A percentile compares a stretch with the other conserved stretches of the same genome.
phyloP scores from a whole-genome alignment of 495 filamentous ascomycete genomes.

The Baudoinia panamericana region DNA sequence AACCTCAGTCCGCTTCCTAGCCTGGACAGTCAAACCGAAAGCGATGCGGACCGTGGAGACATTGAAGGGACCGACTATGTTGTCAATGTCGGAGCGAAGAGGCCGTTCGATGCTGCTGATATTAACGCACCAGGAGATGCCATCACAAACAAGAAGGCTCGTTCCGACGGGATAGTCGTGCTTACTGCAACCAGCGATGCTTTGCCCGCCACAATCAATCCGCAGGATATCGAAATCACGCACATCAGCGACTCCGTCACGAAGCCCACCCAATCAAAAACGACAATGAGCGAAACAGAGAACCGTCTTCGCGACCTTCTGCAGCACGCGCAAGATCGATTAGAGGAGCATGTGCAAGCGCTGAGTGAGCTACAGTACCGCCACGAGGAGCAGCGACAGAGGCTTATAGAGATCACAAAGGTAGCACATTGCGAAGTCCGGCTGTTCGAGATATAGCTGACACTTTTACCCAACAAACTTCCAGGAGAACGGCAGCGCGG shows the following conservation, averaged over 20 bases:
- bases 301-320: constrained; percentile 10
- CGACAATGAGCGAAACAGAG: constrained; percentile 2
- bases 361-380: constrained; percentile 18
- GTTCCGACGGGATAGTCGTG: background rate
- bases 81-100: background rate
- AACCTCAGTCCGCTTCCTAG: constrained; percentile 4
- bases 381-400: constrained; percentile 16
- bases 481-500: constrained; percentile 9
- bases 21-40: constrained; percentile 19
- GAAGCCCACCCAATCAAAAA: constrained; percentile 7
- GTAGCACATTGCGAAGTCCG: too few species aligned
- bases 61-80: background rate
- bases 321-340: constrained; percentile 2
- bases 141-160: constrained; percentile 6
- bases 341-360: constrained; percentile 11
- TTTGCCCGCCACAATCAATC: constrained; percentile 11
- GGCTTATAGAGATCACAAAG: constrained; percentile 7
- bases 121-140: background rate
- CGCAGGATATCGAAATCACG: constrained; percentile 15
- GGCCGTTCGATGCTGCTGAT: background rate
- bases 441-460: too few species aligned
- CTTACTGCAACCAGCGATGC: background rate
- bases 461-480: too few species aligned
- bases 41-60: too few species aligned
- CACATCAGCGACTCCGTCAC: constrained; percentile 21